Evolutionary conservation across 352 stramenopile species (phyloP).

Genomic region (Phytophthora foliorum): DNA sequence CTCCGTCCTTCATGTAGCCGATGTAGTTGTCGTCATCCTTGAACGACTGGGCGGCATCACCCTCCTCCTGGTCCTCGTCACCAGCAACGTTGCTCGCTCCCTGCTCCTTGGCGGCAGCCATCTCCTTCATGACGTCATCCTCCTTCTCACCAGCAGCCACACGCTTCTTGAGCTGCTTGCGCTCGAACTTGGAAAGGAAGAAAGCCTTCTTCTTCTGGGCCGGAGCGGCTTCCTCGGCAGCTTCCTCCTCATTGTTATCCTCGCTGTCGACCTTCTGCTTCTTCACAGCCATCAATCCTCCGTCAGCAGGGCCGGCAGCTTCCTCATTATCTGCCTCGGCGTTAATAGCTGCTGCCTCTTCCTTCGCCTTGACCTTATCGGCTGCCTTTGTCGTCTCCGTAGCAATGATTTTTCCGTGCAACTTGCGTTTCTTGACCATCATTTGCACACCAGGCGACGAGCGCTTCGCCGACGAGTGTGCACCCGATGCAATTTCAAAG

Average conservation of each 20-base stretch:
- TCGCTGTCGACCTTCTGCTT: conserved; percentile 10
- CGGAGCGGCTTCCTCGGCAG: conserved; percentile 6
- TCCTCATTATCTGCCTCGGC: conserved; percentile 45
- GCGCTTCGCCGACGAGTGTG: conserved; percentile 83
- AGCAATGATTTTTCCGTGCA: conserved; percentile 89
- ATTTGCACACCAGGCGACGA: conserved; percentile 79
- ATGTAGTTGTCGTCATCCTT: conserved; percentile 91
- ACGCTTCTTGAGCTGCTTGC: conserved; percentile 95
- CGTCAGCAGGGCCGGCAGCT: conserved; percentile 20
- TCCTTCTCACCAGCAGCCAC: conserved; percentile 79
- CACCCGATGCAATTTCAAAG: conserved; percentile 94
- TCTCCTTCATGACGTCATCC: conserved; percentile 75
- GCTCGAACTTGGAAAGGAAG: conserved; percentile 95
- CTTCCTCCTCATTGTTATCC: conserved; percentile 10
- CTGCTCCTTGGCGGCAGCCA: conserved; percentile 60
- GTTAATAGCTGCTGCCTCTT: conserved; percentile 40
- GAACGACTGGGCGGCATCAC: conserved; percentile 49
- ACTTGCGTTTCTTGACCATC: conserved; percentile 90
- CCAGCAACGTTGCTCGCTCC: conserved; percentile 8
- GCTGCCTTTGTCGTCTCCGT: conserved; percentile 65
- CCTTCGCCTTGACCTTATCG: conserved; percentile 53
- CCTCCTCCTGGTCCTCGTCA: conserved; percentile 40
- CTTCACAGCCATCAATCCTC: conserved; percentile 13
- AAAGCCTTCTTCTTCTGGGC: conserved; percentile 71
- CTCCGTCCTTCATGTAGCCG: conserved; percentile 82